Evolutionary conservation across 768 basidiomycete species (phyloP), one percentile per base, ranked within the genome.

Genomic region (Kwoniella heveanensis): DNA sequence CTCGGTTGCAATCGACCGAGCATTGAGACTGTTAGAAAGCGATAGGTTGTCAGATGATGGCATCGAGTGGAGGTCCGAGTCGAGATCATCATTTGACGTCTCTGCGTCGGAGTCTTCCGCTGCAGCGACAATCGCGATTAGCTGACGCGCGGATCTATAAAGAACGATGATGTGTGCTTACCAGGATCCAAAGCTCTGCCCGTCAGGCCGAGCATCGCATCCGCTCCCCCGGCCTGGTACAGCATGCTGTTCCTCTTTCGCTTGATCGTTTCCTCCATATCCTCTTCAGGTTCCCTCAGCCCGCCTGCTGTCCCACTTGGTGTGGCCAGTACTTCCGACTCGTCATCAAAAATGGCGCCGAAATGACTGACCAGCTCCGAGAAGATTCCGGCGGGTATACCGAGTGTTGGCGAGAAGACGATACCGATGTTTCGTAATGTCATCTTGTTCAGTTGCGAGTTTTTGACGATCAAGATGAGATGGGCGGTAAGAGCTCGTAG

Each of bases 371-470:
- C 85, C 88, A 98, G 91, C 67, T 96, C 82, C 74, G 91, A 92
- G 81, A 98, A 94, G 47, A 97, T 90, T 7, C 92, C 92, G 2
- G 95, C 95, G n/a, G 95, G 95, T 71, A 99, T 96, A 48, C 92
- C 93, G 13, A 99, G 83, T 0, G 96, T 98, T 1, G 96, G 96
- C 68, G 92, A 94, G 82, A 98, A 97, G 24, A 98, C 95, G 64
- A 99, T 98, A 19, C 95, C 94, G 26, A 99, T 92, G 78, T 99
- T 99, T 50, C 95, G 88, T 86, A 98, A 88, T 46, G 90, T 94
- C 96, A 99, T 99, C 83, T 94, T 98, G 86, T 96, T 96, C 62
- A 89, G 82, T 47, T 84, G 72, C 19, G 92, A 86, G 77, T 98
- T 93, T 80, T 92, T 89, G 49, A 98, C 92, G 71, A 99, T 90